phyloP scores from a whole-genome alignment of 805 yeast species.

The Candida arabinofermentans region DNA sequence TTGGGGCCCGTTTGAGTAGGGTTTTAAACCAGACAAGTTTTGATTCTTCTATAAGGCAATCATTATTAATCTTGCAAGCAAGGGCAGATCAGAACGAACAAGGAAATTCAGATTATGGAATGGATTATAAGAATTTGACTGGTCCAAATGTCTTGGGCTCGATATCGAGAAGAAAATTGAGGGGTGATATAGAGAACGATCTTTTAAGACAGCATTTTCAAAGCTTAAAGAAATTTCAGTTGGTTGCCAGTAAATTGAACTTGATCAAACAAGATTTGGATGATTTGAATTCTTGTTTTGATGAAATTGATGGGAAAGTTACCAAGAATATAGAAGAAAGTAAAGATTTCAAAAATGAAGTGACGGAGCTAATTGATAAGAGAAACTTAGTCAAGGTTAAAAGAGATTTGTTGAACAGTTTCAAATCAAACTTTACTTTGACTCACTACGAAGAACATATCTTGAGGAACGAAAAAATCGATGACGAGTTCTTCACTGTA shows the following conservation, averaged over 20 bases:
- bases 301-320: constrained; percentile 23
- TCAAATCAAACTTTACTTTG: constrained; percentile 62
- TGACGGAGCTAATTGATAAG: constrained; percentile 26
- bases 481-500: constrained; percentile 49
- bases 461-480: constrained; percentile 43
- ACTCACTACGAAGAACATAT: constrained; percentile 67
- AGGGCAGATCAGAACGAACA: constrained; percentile 23
- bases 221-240: constrained; percentile 41
- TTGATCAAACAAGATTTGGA: constrained; percentile 28
- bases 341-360: constrained; percentile 13
- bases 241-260: constrained; percentile 38
- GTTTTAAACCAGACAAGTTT: constrained; percentile 43
- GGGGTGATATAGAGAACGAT: constrained; percentile 59
- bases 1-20: constrained; percentile 45
- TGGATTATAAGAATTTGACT: constrained; percentile 33
- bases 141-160: constrained; percentile 53
- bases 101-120: constrained; percentile 3
- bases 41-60: constrained; percentile 34
- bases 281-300: constrained; percentile 22
- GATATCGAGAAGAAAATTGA: constrained; percentile 53
- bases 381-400: constrained; percentile 40
- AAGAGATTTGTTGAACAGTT: constrained; percentile 46
- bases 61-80: constrained; percentile 24
- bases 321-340: constrained; percentile 24
- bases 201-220: constrained; percentile 52